A percentile compares a stretch with the other conserved stretches of the same genome.
These are phyloP conservation scores for Gnetum montanum DNA, from an alignment of 75 land plant species.

Conservation along the genomic window DNA sequence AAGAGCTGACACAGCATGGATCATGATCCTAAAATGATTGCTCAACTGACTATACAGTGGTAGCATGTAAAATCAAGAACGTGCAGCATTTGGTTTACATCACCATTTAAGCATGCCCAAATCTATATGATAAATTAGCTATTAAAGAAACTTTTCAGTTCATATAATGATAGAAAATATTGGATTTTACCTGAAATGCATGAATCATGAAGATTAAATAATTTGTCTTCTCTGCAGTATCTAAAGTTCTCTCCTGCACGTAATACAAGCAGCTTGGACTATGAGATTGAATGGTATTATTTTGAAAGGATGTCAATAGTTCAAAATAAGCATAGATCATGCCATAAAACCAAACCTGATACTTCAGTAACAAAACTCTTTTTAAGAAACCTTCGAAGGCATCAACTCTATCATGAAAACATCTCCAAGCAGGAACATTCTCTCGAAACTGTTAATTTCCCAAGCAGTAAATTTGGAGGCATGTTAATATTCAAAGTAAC, in stretches of 20 bases:
- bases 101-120: too few relatives aligned
- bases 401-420: constrained; percentile 81
- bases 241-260: constrained; percentile 50
- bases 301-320: background rate
- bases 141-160: too few relatives aligned
- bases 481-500: too few relatives aligned
- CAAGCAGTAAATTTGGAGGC: too few relatives aligned
- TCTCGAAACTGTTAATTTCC: constrained; percentile 75
- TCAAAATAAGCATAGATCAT: too few relatives aligned
- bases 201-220: constrained; percentile 95
- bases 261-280: background rate
- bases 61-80: too few relatives aligned
- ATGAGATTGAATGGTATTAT: background rate
- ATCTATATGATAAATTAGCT: too few relatives aligned
- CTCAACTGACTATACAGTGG: too few relatives aligned
- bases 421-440: constrained; percentile 94
- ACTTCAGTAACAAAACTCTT: constrained; percentile 76
- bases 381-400: constrained; percentile 65
- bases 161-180: background rate
- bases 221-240: constrained; percentile 82
- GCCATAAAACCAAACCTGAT: constrained; percentile 49
- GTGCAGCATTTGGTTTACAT: too few relatives aligned
- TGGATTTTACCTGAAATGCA: constrained; percentile 75
- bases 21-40: too few relatives aligned
- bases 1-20: too few relatives aligned